Evolutionary conservation across 768 basidiomycete species (phyloP).

Genomic region (Saitozyma sp.): DNA sequence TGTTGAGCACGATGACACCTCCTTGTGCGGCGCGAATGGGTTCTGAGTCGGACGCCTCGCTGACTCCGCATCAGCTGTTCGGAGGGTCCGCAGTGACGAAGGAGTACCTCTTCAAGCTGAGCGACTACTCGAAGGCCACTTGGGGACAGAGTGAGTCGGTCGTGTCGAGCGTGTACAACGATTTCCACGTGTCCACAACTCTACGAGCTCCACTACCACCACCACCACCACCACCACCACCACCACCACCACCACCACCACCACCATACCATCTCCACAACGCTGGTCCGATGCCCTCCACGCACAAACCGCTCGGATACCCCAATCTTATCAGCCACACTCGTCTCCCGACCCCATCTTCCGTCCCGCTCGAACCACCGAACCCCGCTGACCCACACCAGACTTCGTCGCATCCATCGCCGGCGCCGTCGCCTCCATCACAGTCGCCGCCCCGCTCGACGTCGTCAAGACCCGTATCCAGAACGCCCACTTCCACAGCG

Average conservation of each 20-base stretch:
- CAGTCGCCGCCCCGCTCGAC: constrained; percentile 92
- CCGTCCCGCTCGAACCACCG: neutral
- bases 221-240: too few species aligned
- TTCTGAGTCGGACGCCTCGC: neutral
- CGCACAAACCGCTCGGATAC: too few species aligned
- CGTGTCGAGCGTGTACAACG: neutral
- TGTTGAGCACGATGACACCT: too few species aligned
- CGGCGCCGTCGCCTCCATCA: constrained; percentile 92
- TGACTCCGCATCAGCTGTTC: constrained; percentile 67
- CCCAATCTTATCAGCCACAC: too few species aligned
- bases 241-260: too few species aligned
- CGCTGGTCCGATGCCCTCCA: too few species aligned
- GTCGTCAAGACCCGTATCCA: constrained; percentile 94
- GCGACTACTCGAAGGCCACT: constrained; percentile 91
- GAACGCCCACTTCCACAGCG: constrained; percentile 83
- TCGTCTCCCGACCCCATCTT: too few species aligned
- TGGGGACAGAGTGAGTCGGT: constrained; percentile 72
- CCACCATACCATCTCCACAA: too few species aligned
- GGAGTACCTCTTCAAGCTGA: constrained; percentile 83
- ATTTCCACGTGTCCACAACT: too few species aligned
- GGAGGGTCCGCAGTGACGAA: constrained; percentile 94
- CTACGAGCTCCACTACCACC: too few species aligned
- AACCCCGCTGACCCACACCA: constrained; percentile 2
- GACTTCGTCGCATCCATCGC: constrained; percentile 91
- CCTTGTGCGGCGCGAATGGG: neutral